A percentile compares a stretch with the other conserved stretches of the same genome.
phyloP scores from a whole-genome alignment of 495 filamentous ascomycete species.

The Antarctomyces pellizariae region DNA sequence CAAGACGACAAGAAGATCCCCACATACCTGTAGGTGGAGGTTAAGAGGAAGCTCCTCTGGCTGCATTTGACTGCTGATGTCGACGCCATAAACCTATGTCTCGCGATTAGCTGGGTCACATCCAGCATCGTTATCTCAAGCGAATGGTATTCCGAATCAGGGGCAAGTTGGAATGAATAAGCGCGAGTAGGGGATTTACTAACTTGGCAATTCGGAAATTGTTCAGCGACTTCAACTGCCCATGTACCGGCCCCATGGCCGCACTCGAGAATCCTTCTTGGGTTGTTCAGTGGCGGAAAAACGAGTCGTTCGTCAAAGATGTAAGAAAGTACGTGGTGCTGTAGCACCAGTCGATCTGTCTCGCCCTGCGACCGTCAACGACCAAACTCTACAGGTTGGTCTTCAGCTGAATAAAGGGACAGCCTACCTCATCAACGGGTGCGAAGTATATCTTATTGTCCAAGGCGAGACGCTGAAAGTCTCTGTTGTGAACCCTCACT shows the following conservation, averaged over 20 bases:
- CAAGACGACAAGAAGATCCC: background rate
- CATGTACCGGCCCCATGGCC: constrained; percentile 44
- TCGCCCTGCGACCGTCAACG: constrained; percentile 37
- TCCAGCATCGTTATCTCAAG: too few relatives aligned
- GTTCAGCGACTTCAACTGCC: constrained; percentile 36
- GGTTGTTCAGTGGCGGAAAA: constrained; percentile 47
- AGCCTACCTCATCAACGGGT: constrained; percentile 63
- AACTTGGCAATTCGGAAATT: constrained; percentile 54
- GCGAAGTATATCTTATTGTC: constrained; percentile 51
- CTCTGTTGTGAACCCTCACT: constrained; percentile 38
- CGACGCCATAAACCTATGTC: constrained; percentile 52
- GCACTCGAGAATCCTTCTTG: constrained; percentile 51
- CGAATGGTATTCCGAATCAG: too few relatives aligned
- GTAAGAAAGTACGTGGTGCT: constrained; percentile 45
- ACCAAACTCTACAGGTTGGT: constrained; percentile 7
- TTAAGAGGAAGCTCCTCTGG: constrained; percentile 46
- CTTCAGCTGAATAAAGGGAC: constrained; percentile 4
- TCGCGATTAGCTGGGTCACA: background rate
- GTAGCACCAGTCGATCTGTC: constrained; percentile 44
- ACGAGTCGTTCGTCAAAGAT: constrained; percentile 58
- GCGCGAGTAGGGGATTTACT: background rate
- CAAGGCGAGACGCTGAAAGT: constrained; percentile 52
- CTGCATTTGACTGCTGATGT: constrained; percentile 53
- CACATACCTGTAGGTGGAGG: constrained; percentile 39
- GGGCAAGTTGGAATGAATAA: too few relatives aligned